Evolutionary conservation across 129 eudicot species (phyloP).

Genomic region (Chrysanthemum makinoi): DNA sequence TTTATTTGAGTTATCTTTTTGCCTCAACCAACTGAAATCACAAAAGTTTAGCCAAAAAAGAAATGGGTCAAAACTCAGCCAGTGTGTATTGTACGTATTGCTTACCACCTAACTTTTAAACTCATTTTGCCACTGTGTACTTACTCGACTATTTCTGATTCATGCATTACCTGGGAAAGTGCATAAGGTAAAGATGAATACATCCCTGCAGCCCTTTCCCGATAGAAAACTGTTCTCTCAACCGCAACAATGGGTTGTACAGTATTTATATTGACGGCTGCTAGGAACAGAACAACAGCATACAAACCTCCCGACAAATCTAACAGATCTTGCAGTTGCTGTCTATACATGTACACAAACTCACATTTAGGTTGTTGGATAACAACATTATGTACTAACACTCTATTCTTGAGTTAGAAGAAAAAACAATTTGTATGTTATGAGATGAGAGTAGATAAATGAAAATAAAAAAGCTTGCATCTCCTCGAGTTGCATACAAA

Average conservation of each 20-base stretch:
- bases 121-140: no score
- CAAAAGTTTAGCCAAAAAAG: no score
- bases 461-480: neutral
- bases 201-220: slow-evolving; percentile 57
- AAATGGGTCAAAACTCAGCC: no score
- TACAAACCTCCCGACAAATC: slow-evolving; percentile 39
- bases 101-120: no score
- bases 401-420: no score
- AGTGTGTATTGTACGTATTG: no score
- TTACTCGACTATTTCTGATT: neutral
- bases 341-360: slow-evolving; percentile 23
- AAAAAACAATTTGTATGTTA: no score
- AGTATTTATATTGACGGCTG: slow-evolving; percentile 35
- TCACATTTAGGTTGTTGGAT: slow-evolving; percentile 5
- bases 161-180: slow-evolving; percentile 40
- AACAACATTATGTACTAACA: neutral
- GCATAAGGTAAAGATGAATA: slow-evolving; percentile 48
- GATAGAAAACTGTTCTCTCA: slow-evolving; percentile 48
- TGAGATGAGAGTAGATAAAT: neutral
- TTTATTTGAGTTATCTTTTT: no score
- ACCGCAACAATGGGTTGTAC: slow-evolving; percentile 46
- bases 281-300: slow-evolving; percentile 42
- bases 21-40: no score
- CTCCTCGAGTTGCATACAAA: no score
- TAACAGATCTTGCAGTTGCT: slow-evolving; percentile 36